Conservation (phyloP, 1,284 basidiomycete genomes). For the Apiotrichum veenhuisii region DNA sequence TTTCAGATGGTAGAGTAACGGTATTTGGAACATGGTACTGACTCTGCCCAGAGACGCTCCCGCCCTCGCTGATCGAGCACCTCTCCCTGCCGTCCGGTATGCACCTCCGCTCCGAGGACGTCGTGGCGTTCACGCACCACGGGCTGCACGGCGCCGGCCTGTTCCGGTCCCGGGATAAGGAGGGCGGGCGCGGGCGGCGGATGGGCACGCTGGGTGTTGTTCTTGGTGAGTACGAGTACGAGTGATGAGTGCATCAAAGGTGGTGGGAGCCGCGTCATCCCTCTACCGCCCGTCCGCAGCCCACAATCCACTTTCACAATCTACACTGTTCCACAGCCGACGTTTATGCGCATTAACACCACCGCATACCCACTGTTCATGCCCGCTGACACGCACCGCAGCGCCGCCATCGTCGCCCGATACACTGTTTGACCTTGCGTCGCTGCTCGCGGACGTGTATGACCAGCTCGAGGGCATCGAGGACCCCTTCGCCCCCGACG, state of each 20-base stretch:
- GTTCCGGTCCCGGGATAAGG: conserved; percentile 29
- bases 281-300: no score
- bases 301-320: no score
- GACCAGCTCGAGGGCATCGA: conserved; percentile 30
- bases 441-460: conserved; percentile 26
- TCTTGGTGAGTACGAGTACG: conserved; percentile 28
- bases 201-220: conserved; percentile 45
- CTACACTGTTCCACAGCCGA: no score
- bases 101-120: conserved; percentile 32
- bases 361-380: no score
- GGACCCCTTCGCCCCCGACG: conserved; percentile 12
- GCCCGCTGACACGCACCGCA: conserved; percentile 2
- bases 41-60: conserved; percentile 17
- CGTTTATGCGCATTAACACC: no score
- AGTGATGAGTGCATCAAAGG: not conserved
- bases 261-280: not conserved
- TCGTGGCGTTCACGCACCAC: conserved; percentile 33
- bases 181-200: conserved; percentile 30
- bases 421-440: conserved; percentile 25
- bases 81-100: conserved; percentile 38
- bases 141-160: conserved; percentile 29
- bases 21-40: not conserved
- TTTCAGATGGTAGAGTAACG: conserved; percentile 23
- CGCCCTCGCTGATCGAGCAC: conserved; percentile 35
- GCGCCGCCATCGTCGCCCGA: conserved; percentile 17